phyloP scores from a whole-genome alignment of 1,284 basidiomycete species.

The Farysia itapuensis region DNA sequence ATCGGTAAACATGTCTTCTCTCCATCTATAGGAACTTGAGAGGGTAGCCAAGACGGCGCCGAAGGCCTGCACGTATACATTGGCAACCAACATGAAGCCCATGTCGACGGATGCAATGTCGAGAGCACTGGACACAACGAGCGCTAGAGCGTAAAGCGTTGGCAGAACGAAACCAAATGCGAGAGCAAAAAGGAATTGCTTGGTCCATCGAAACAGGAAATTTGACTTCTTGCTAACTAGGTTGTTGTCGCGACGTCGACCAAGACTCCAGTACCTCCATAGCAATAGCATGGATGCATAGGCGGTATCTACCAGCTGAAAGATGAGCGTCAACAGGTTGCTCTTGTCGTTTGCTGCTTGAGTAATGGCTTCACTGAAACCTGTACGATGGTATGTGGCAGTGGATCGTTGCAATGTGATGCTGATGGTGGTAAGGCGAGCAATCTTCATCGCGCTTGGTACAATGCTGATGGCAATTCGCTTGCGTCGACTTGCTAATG shows the following conservation, averaged over 20 bases:
- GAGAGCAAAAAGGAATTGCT: constrained; percentile 31
- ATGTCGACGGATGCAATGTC: constrained; percentile 13
- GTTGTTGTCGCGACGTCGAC: constrained; percentile 18
- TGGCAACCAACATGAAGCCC: constrained; percentile 45
- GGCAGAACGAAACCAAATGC: constrained; percentile 35
- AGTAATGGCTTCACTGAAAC: constrained; percentile 14
- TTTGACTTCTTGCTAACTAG: constrained; percentile 24
- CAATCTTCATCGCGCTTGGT: constrained; percentile 29
- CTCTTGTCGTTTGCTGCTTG: constrained; percentile 16
- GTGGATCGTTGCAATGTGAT: constrained; percentile 14
- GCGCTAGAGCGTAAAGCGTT: constrained; percentile 27
- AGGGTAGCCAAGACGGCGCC: constrained; percentile 35
- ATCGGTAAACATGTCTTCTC: constrained; percentile 38
- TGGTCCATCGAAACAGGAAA: constrained; percentile 5
- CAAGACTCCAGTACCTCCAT: constrained; percentile 36
- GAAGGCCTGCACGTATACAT: constrained; percentile 39
- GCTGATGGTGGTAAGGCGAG: constrained; percentile 27
- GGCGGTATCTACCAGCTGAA: constrained; percentile 32
- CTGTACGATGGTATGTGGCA: constrained; percentile 1
- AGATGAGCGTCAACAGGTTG: constrained; percentile 27
- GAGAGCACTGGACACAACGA: constrained; percentile 20
- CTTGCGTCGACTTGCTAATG: constrained; percentile 21
- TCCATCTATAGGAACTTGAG: constrained; percentile 32
- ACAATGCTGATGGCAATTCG: constrained; percentile 26
- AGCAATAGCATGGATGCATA: constrained; percentile 31